phyloP scores from a whole-genome alignment of 1,284 basidiomycete genomes.

The Veloporphyrellus conicus region DNA sequence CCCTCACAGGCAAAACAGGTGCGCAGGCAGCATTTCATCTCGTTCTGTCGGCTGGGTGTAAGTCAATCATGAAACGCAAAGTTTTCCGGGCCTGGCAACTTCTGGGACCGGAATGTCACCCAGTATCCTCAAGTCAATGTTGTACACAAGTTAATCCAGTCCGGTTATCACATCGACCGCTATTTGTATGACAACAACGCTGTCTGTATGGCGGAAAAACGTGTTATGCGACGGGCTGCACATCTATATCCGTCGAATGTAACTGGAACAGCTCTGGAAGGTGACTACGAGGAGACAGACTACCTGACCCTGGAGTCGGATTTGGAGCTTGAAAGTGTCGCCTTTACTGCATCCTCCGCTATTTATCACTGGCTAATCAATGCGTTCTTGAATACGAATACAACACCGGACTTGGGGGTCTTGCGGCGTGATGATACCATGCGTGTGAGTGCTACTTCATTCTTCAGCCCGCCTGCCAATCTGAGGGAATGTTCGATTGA shows the following conservation, averaged over 20 bases:
- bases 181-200: neutral
- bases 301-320: neutral
- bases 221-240: neutral
- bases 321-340: conserved; percentile 1
- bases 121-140: neutral
- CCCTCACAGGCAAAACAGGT: conserved; percentile 39
- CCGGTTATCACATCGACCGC: neutral
- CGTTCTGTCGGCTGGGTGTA: conserved; percentile 34
- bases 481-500: neutral
- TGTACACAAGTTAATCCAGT: neutral
- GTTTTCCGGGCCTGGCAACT: neutral
- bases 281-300: neutral
- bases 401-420: neutral
- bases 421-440: neutral
- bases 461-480: too few species aligned
- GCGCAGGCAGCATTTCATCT: conserved; percentile 41
- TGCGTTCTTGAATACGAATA: too few species aligned
- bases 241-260: neutral
- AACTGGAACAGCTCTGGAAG: neutral
- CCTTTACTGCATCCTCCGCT: neutral
- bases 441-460: too few species aligned
- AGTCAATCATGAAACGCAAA: conserved; percentile 36
- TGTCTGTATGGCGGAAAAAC: neutral
- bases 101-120: neutral
- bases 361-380: neutral